Evolutionary conservation across 1,284 basidiomycete species (phyloP), one percentile per base, ranked within the genome.

Genomic region (Apiotrichum veenhuisii): DNA sequence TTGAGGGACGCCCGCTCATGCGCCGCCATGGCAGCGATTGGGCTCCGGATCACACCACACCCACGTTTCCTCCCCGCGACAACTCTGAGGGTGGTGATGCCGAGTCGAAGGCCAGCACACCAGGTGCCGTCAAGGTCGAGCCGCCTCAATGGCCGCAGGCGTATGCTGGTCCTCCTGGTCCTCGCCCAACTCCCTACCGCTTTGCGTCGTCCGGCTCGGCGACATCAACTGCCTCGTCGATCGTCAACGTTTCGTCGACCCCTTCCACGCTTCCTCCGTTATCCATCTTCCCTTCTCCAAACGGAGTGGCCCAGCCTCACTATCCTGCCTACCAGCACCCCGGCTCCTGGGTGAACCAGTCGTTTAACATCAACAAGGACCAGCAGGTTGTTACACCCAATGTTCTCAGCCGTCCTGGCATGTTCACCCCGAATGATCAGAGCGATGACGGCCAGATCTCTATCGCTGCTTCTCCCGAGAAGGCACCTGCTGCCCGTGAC

Each of bases 201-300:
- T 59, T 59, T 26, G 55, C 67, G 14, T 67, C 67, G 5, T 64
- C 66, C 14, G 61, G 68, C 12, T 64, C 69, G n/a, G 62, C 61
- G 22, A 52, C 66, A 1, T 68, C 68, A 2, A 63, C 65, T 2
- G 51, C 57, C 22, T 68, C 69, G 18, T 67, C 66, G 11, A 51
- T 67, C 59, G 23, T 62, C 49, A 57, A 54, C 55, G 44, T 48
- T 12, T 58, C 54, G 23, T 52, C 63, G 30, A 50, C 61, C 10
- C 54, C 54, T 14, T 58, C 58, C 20, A 43, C 55, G 9, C 54
- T 65, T 17, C 63, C 67, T 12, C 65, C 67, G 1, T 59, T 68
- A 30, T 59, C 53, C 8, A 50, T 68, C 36, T 69, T 62, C 51
- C 50, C 64, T n/a, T 9, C 42, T 11, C 55, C 37, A 11, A 55